Evolutionary conservation across 2,329 filamentous ascomycete genomes (phyloP), one percentile per base, ranked within the genome.

Genomic region (Trichophaea hybrida): DNA sequence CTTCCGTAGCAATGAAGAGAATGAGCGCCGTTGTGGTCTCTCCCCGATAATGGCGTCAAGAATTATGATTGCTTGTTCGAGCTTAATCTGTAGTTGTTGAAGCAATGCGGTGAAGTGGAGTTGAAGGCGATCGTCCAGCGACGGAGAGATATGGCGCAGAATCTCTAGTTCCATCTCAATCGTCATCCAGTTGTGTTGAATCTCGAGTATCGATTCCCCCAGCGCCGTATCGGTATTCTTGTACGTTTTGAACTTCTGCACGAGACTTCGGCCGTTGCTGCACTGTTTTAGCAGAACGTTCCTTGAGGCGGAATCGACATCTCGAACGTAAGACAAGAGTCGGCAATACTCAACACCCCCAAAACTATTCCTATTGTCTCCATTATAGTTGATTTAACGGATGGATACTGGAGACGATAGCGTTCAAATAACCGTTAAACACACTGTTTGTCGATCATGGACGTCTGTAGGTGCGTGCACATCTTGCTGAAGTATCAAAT

Each of bases 1-100:
- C 7, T 59, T 64, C 8, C 17, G 31, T 31, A 56, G 51, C 3
- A 66, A 34, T 3, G 43, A 46, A 4, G 59, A 50, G 32, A 66
- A 40, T 12, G 24, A 17, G 46, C 10, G 8, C 24, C 46, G 10
- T 24, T 15, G 10, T 50, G 46, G 24, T 10, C 17, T 17, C 46
- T 50, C n/a, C 24, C 46, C 46, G 4, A 50, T 32, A 15, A 32
- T 4, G 24, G 10, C 17, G 24, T 50, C 46, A 10, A 50, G 8
- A 2, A 4, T 17, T 17, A 50, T 4, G n/a, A 32, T 12, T 24
- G 46, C 46, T 50, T 50, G 10, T 12, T 50, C 10, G n/a, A 50
- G 46, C 46, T 17, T 17, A 4, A 15, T 17, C 17, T 4, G 46
- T 10, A 50, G 46, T 12, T 12, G 10, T 32, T 50, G 46, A 50